phyloP scores from a whole-genome alignment of 2,329 filamentous ascomycete species.

The Pezicula carpinea region DNA sequence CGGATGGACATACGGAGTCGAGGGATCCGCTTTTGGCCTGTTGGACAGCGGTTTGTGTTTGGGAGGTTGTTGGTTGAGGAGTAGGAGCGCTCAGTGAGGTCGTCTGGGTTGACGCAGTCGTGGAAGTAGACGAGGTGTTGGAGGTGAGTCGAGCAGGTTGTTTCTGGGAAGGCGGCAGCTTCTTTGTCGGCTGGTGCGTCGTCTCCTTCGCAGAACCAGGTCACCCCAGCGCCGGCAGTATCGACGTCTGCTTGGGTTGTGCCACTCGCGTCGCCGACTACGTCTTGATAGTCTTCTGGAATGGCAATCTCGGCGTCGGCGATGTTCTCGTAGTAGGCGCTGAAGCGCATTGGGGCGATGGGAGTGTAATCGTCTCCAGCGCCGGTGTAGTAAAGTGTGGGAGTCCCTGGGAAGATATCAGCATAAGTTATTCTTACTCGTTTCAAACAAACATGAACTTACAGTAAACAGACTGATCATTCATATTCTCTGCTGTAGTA shows the following conservation, averaged over 20 bases:
- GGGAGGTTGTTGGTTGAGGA: conserved; percentile 22
- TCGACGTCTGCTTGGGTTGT: conserved; percentile 30
- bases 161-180: conserved; percentile 27
- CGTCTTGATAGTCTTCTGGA: conserved; percentile 37
- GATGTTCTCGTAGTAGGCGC: conserved; percentile 40
- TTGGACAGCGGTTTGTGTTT: conserved; percentile 34
- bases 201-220: conserved; percentile 34
- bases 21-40: conserved; percentile 40
- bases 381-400: conserved; percentile 35
- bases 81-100: conserved; percentile 29
- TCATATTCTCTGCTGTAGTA: conserved; percentile 40
- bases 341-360: conserved; percentile 35
- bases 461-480: conserved; percentile 43
- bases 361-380: conserved; percentile 25
- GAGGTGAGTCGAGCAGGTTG: conserved; percentile 35
- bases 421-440: background rate
- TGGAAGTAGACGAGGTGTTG: conserved; percentile 41
- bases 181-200: conserved; percentile 16
- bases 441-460: conserved; percentile 4
- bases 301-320: conserved; percentile 39
- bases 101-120: conserved; percentile 35
- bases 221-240: conserved; percentile 22
- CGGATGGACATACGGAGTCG: conserved; percentile 43
- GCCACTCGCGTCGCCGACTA: conserved; percentile 36
- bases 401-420: conserved; percentile 28